Evolutionary conservation across 768 basidiomycete genomes (phyloP), one percentile per base, ranked within the genome.

Genomic region (Naganishia vishniacii): DNA sequence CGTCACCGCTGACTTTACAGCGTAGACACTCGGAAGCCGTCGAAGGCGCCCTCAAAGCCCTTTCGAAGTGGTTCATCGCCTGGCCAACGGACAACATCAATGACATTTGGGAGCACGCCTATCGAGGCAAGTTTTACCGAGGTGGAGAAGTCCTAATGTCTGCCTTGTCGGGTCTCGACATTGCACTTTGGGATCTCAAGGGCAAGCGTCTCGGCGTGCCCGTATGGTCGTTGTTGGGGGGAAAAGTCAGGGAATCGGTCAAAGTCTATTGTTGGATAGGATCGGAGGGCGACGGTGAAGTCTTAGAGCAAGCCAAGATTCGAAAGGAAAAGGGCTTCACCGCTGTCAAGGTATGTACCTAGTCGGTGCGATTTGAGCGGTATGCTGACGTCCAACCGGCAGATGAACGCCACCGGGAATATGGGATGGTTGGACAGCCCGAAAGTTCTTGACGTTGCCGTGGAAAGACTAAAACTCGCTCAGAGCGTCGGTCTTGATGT

Each of bases 111-210:
- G 85, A 86, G 70, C 81, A 81, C 44, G 84, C 83, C 2, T 85
- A 85, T 68, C 78, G 85, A 29, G 82, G 81, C n/a, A 78, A 86
- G 34, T 88, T 89, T 76, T 88, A 87, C 74, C 82, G 86, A 34
- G 85, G 85, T 42, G 86, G 86, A 0, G 83, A 84, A 3, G 86
- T 88, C 26, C 77, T 87, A 37, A 88, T 88, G 85, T 85, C 71
- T 31, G 76, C 76, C 37, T 68, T 77, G 49, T 69, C 67, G n/a
- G 76, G 75, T 59, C 70, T 67, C 31, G 73, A 71, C 34, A 67
- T 67, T 29, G 67, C 69, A 23, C 67, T 68, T 67, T 58, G 62
- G 61, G 23, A 61, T 65, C 23, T 68, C 20, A 62, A 62, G 46
- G 87, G 87, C n/a, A 87, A 86, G 77, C 84, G 83, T 34, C 81